A percentile compares a stretch with the other conserved stretches of the same genome.
phyloP scores from a whole-genome alignment of 2,329 filamentous ascomycete species.

The Fusarium chlamydosporum region DNA sequence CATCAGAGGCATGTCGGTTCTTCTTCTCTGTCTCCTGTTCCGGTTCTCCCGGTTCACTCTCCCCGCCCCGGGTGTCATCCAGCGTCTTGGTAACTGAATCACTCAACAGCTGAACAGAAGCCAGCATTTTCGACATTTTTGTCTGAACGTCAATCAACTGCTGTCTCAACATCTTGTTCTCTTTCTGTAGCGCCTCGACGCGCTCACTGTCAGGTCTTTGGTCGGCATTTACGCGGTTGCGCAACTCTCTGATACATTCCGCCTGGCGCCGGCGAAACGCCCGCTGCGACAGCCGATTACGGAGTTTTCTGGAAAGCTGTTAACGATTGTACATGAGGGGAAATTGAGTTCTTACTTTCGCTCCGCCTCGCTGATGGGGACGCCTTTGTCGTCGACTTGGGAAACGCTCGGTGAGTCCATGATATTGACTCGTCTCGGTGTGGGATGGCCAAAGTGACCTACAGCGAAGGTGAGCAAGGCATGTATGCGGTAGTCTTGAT shows the following conservation, averaged over 20 bases:
- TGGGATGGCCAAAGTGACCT: constrained; percentile 8
- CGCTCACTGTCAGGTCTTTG: constrained; percentile 47
- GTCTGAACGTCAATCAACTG: constrained; percentile 52
- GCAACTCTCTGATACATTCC: constrained; percentile 50
- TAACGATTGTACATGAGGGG: neutral
- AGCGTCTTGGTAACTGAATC: constrained; percentile 49
- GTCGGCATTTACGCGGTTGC: constrained; percentile 42
- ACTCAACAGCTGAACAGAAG: constrained; percentile 46
- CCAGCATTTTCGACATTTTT: constrained; percentile 47
- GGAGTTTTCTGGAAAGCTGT: constrained; percentile 46
- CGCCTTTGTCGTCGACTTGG: constrained; percentile 8
- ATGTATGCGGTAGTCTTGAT: neutral
- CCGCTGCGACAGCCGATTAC: constrained; percentile 54
- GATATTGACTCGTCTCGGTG: constrained; percentile 4
- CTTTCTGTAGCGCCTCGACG: constrained; percentile 44
- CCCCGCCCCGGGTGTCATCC: constrained; percentile 24
- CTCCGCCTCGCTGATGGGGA: constrained; percentile 21
- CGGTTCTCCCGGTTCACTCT: neutral
- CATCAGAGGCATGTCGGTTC: neutral
- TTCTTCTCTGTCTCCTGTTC: neutral
- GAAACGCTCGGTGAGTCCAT: constrained; percentile 26
- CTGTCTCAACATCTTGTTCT: constrained; percentile 48
- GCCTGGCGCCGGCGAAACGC: constrained; percentile 53
- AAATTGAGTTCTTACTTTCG: constrained; percentile 13
- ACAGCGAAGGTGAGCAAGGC: neutral